These are phyloP conservation scores for Aspergillus neoniger DNA, from an alignment of 2,329 filamentous ascomycete species.

Conservation along the genomic window DNA sequence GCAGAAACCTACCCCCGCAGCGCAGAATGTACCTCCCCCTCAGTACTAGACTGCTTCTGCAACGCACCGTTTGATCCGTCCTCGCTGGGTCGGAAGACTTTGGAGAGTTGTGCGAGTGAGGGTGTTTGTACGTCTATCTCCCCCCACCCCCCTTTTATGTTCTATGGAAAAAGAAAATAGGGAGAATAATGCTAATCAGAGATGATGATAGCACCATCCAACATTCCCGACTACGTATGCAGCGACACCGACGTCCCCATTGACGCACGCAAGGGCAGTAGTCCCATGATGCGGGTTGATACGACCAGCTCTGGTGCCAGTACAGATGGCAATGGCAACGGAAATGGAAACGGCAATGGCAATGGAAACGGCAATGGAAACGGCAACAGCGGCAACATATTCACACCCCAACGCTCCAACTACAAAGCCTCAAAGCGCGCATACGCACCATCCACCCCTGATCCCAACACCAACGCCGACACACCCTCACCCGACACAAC, in stretches of 20 bases:
- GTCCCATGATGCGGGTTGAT: slow-evolving; percentile 10
- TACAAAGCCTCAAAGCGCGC: background rate
- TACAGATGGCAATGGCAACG: background rate
- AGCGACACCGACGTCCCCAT: slow-evolving; percentile 10
- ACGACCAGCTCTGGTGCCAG: background rate
- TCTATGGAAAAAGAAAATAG: too few species aligned
- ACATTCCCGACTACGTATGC: slow-evolving; percentile 16
- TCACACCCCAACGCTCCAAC: background rate
- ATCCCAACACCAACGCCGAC: background rate
- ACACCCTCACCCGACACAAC: background rate
- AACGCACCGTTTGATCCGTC: background rate
- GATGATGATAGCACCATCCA: background rate
- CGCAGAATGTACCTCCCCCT: slow-evolving; percentile 12
- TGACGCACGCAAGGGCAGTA: slow-evolving; percentile 12
- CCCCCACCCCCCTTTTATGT: too few species aligned
- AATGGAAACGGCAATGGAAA: background rate
- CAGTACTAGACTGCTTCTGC: slow-evolving; percentile 20
- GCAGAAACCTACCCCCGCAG: background rate
- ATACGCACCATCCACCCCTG: background rate
- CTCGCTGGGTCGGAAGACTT: background rate
- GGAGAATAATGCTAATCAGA: background rate
- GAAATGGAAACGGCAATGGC: background rate
- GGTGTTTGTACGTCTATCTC: slow-evolving; percentile 14
- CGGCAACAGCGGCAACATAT: background rate
- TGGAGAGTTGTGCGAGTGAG: slow-evolving; percentile 7